Percentiles rank a stretch among this genome's conserved stretches.
Conservation (phyloP, 2,329 filamentous ascomycete genomes). For the Podosphaera aphanis region DNA sequence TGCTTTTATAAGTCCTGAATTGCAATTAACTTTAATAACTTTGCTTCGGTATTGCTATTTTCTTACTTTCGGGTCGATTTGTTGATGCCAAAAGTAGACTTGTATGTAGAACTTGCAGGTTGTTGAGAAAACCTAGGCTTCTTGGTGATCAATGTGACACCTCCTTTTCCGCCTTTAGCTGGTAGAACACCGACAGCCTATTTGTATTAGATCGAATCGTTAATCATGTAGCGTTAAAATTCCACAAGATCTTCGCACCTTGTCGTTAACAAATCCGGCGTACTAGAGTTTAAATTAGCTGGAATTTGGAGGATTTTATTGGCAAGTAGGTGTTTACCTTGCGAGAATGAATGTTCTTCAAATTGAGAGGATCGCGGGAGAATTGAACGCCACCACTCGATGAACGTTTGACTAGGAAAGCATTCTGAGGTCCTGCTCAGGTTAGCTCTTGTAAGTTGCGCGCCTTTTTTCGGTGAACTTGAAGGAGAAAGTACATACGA, state of each 20-base stretch:
- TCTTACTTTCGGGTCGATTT: slow-evolving; percentile 61
- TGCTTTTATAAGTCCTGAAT: slow-evolving; percentile 60
- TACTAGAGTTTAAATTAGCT: slow-evolving; percentile 28
- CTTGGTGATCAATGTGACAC: slow-evolving; percentile 66
- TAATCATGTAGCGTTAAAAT: too few species aligned
- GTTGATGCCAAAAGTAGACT: slow-evolving; percentile 44
- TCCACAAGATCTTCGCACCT: slow-evolving; percentile 34
- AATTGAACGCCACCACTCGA: slow-evolving; percentile 60
- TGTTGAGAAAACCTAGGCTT: slow-evolving; percentile 48
- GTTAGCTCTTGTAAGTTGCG: neutral
- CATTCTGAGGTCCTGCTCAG: slow-evolving; percentile 60
- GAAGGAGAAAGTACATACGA: slow-evolving; percentile 39
- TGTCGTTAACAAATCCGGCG: slow-evolving; percentile 79
- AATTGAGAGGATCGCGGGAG: slow-evolving; percentile 84
- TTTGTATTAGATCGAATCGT: neutral
- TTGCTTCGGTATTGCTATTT: neutral
- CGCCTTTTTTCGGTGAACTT: neutral
- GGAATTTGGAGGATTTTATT: too few species aligned
- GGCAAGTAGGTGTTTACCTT: slow-evolving; percentile 38
- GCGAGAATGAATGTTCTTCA: slow-evolving; percentile 73
- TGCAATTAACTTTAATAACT: slow-evolving; percentile 3
- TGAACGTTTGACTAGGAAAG: slow-evolving; percentile 80
- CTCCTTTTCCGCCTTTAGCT: slow-evolving; percentile 43
- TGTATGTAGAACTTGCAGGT: slow-evolving; percentile 43
- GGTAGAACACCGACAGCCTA: slow-evolving; percentile 58